These are phyloP conservation scores for Fusarium hainanense DNA, from an alignment of 2,329 filamentous ascomycete genomes.

Conservation along the genomic window DNA sequence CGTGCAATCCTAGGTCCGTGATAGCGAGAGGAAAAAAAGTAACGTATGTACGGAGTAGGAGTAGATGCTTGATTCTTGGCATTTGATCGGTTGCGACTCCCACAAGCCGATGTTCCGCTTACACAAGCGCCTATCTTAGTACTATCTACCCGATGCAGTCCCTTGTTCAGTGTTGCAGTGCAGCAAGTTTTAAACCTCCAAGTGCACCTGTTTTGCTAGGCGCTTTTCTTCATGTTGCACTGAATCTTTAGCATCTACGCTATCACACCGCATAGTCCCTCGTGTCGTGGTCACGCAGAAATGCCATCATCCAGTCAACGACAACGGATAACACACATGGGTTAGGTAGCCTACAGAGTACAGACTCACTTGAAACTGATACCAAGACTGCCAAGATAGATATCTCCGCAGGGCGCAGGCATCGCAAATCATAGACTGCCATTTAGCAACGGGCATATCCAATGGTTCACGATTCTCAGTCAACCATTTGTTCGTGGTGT, in stretches of 20 bases:
- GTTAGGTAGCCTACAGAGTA: neutral
- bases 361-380: neutral
- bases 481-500: neutral
- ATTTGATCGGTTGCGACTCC: conserved; percentile 19
- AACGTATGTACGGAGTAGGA: no score
- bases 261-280: conserved; percentile 13
- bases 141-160: neutral
- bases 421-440: conserved; percentile 4
- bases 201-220: neutral
- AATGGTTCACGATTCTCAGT: neutral
- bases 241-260: neutral
- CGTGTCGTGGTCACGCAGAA: conserved; percentile 12
- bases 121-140: conserved; percentile 1
- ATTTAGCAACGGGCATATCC: neutral
- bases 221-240: neutral
- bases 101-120: conserved; percentile 12
- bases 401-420: neutral
- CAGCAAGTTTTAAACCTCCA: neutral
- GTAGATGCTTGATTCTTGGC: conserved; percentile 2
- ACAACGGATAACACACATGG: conserved; percentile 26
- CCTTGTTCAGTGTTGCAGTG: neutral
- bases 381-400: conserved; percentile 16
- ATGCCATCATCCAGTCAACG: conserved; percentile 17
- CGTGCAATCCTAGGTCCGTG: conserved; percentile 3
- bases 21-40: conserved; percentile 1